Base-by-base conservation (phyloP, 768 basidiomycete genomes). In the Russula sp. region DNA sequence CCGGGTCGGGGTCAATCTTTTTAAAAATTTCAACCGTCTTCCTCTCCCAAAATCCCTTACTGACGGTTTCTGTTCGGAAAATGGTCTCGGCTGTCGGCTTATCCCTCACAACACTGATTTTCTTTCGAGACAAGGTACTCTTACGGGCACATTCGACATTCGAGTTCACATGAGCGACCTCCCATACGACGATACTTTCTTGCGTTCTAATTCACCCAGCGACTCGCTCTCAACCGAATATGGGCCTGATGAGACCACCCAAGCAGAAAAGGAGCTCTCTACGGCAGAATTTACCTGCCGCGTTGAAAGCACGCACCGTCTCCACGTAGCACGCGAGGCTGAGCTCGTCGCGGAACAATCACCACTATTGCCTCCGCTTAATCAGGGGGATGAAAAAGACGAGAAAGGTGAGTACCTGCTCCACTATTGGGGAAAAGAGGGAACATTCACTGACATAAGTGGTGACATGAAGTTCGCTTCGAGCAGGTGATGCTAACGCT, bases 1-100 rank as follows among this genome's bases (percentile, higher is more conserved):
- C 67, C 67, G 67, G 67, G 67, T 67, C 59, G 67, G 65, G 67
- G 61, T 69, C 67, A 69, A 2, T 24, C 14, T n/a, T 34, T 61
- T 30, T 52, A 42, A 11, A 11, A 10, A 5, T 9, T 10, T 24
- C 30, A 9, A n/a, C 51, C 50, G 3, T 11, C n/a, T 24, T 1
- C 22, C 10, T 49, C 22, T 11, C 10, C 22, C 48, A 30, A 5
- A 48, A 11, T 24, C 46, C 22, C n/a, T 34, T 24, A 24, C 48
- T 14, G 9, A 22, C 22, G 22, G 20, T 20, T 16, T 44, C 42
- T 44, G 20, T 44, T n/a, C 42, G 42, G 42, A 44, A 44, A 44
- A 44, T 44, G 42, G 42, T 3, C 42, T 5, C 42, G 42, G 42
- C 20, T 44, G 20, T 42, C 40, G 18, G 40, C 10, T 22, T 30